Conservation (phyloP, 495 filamentous ascomycete species). For the Penicillium soppii region DNA sequence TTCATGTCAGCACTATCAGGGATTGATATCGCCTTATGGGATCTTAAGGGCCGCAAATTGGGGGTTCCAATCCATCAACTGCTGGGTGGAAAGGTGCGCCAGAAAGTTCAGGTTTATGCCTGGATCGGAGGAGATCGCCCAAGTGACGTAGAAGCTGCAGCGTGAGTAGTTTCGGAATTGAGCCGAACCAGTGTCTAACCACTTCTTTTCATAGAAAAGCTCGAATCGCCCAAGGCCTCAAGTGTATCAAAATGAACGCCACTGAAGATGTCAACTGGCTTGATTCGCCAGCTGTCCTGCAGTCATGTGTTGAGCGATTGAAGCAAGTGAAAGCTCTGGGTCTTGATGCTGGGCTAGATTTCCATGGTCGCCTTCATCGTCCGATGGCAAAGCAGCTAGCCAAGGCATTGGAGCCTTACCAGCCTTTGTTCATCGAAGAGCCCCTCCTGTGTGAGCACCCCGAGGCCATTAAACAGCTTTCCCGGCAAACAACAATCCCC, state of each 20-base stretch:
- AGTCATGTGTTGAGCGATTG: constrained; percentile 65
- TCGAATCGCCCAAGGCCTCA: constrained; percentile 71
- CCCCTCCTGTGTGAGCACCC: constrained; percentile 72
- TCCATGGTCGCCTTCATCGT: constrained; percentile 76
- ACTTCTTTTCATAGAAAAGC: constrained; percentile 36
- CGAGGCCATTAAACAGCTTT: constrained; percentile 67
- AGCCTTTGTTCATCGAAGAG: constrained; percentile 78
- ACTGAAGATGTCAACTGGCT: constrained; percentile 81
- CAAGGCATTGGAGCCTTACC: constrained; percentile 66
- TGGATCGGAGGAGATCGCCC: constrained; percentile 88
- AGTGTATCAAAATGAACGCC: constrained; percentile 79
- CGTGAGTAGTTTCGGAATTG: constrained; percentile 16
- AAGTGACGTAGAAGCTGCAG: constrained; percentile 63
- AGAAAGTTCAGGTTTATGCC: constrained; percentile 76
- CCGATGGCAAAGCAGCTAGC: constrained; percentile 85
- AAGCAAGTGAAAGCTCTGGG: constrained; percentile 70
- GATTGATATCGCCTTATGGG: constrained; percentile 83
- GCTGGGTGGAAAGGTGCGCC: constrained; percentile 72
- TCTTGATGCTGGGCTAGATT: constrained; percentile 73
- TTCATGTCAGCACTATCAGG: constrained; percentile 80
- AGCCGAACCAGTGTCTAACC: background rate
- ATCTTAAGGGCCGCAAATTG: constrained; percentile 63
- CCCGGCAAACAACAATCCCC: constrained; percentile 59
- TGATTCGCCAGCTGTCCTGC: constrained; percentile 65
- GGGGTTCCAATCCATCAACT: constrained; percentile 72